Base-by-base conservation (phyloP, 176 grass and related monocot genomes). In the Oropetium thomaeum region DNA sequence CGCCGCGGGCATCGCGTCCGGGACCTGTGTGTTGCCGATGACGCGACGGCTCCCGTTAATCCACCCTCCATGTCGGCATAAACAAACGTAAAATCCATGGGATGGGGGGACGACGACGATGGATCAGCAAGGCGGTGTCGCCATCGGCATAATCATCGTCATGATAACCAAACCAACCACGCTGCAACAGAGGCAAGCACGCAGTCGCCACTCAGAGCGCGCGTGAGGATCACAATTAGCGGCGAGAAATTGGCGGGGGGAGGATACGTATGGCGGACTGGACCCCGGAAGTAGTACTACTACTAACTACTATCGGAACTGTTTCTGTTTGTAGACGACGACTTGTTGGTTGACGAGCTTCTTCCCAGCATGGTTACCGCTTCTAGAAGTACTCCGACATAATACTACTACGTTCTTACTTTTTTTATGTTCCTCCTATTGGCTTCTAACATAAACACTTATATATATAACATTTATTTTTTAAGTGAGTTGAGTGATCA, bases 141-240 rank as follows among this genome's bases (percentile, higher is more conserved):
- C 70, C 45, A 30, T 76, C 86, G 34, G 60, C 37, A 37, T 65
- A 65, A 64, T 65, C 40, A 57, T 26, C 53, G 69, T 73, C 37
- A 69, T 49, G 45, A 62, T 49, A 75, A 75, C 57, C 75, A 79
- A 79, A 31, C 29, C 30, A 79, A n/a, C n/a, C n/a, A n/a, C n/a
- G n/a, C 70, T 16, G n/a, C 45, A 84, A n/a, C 55, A 41, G 49
- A 82, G 69, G 65, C 47, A 16, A 44, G 2, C n/a, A n/a, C n/a
- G n/a, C n/a, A 14, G 60, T 81, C 37, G 65, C 68, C 84, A 71
- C 71, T 35, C 7, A 67, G 51, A 51, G 53, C n/a, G 72, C 52
- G 67, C 85, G 60, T 10, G 67, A 79, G 80, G 75, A 83, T 83
- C 86, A 83, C 86, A 79, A 88, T 88, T 88, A 83, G 80, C 86